Evolutionary conservation across 176 grass and related monocot species (phyloP), one percentile per base, ranked within the genome.

Genomic region (Ampelocalamus luodianensis): DNA sequence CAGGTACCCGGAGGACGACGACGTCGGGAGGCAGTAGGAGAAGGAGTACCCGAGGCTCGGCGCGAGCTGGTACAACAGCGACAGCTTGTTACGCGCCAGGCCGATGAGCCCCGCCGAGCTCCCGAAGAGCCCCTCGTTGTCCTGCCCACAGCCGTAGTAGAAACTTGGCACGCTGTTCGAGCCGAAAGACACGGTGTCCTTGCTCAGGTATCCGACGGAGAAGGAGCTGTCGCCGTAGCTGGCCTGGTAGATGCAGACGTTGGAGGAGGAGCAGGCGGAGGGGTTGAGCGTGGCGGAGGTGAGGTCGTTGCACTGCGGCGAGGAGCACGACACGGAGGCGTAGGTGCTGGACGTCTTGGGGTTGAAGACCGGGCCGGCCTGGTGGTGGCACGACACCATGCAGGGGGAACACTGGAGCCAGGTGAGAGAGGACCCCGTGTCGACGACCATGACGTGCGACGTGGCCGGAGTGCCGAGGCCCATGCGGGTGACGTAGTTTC

Each of bases 121-220:
- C 5, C 95, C 95, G 67, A 97, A 97, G 13, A 97, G 78, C 5
- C 95, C 95, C 89, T 97, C 90, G 76, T 97, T 97, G 86, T 94
- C 92, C 40, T 94, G 89, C 4, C 95, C 95, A 14, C 95, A 97
- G 0, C 95, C 95, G 82, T 93, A 97, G 83, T 95, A 85, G 65
- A 97, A 97, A 83, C 86, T 90, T 16, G 86, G 74, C 7, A 93
- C 24, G 56, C 34, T 71, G 16, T 11, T 89, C 11, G 90, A 82
- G 50, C 83, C 89, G 26, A 95, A 81, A 8, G 92, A 86, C 17
- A 97, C 84, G 26, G 90, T 95, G 82, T 97, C 95, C 83, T 82
- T 87, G 88, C 92, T 91, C 24, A 97, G 92, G 65, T 93, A 92
- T 0, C 93, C 93, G 38, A 91, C 79, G 67, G 93, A 95, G 86